Evolutionary conservation across 2,329 filamentous ascomycete genomes (phyloP).

Genomic region (Didymella arachidicola): DNA sequence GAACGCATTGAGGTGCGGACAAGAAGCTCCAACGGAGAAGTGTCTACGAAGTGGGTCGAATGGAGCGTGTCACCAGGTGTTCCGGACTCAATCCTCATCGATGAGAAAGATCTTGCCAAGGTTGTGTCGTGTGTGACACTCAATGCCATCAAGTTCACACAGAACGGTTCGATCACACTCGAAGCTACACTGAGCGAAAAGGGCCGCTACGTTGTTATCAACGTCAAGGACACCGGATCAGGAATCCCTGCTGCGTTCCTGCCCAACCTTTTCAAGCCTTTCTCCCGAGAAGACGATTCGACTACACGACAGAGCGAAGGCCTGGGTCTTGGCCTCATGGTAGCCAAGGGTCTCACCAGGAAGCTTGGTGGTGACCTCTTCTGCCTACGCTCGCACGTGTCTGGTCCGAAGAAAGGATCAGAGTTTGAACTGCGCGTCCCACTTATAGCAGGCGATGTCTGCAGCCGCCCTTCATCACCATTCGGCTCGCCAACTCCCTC

Average conservation of each 20-base stretch:
- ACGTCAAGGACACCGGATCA: slow-evolving; percentile 70
- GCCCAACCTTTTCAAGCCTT: slow-evolving; percentile 72
- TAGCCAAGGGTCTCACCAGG: slow-evolving; percentile 74
- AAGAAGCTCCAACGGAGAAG: slow-evolving; percentile 54
- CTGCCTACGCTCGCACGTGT: slow-evolving; percentile 68
- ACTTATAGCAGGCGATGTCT: slow-evolving; percentile 60
- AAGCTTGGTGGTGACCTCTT: slow-evolving; percentile 73
- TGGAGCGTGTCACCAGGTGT: slow-evolving; percentile 61
- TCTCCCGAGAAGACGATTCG: slow-evolving; percentile 73
- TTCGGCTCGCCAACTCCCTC: slow-evolving; percentile 56
- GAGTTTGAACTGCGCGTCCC: slow-evolving; percentile 75
- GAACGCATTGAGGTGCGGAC: slow-evolving; percentile 60
- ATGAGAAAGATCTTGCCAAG: slow-evolving; percentile 70
- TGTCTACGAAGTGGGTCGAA: slow-evolving; percentile 58
- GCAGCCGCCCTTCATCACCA: slow-evolving; percentile 61
- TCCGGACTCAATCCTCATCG: slow-evolving; percentile 63
- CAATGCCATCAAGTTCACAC: slow-evolving; percentile 76
- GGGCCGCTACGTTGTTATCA: slow-evolving; percentile 65
- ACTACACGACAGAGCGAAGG: slow-evolving; percentile 73
- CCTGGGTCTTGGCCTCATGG: slow-evolving; percentile 71
- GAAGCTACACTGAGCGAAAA: slow-evolving; percentile 61
- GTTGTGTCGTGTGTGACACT: slow-evolving; percentile 69
- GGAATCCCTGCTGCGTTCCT: slow-evolving; percentile 73
- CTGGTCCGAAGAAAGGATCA: slow-evolving; percentile 67
- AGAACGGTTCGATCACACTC: slow-evolving; percentile 67